A percentile compares a stretch with the other conserved stretches of the same genome.
These are phyloP conservation scores for Backusella mclennaniae DNA, from an alignment of 192 early-diverging fungal species.

Conservation along the genomic window DNA sequence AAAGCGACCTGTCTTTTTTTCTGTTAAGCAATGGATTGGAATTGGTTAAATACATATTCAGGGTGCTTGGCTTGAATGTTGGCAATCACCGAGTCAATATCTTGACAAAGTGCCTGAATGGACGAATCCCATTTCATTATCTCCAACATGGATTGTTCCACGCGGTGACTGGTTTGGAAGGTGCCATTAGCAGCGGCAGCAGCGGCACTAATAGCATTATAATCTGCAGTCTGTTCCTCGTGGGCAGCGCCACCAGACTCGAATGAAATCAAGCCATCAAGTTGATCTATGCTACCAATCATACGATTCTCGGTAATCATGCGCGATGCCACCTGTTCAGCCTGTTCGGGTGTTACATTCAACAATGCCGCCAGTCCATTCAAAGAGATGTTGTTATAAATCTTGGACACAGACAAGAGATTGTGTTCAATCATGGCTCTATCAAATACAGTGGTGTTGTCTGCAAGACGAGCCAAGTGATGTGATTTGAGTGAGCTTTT, in stretches of 20 bases:
- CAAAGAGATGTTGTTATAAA: slow-evolving; percentile 93
- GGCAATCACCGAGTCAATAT: slow-evolving; percentile 54
- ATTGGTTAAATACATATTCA: slow-evolving; percentile 24
- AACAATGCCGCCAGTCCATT: slow-evolving; percentile 79
- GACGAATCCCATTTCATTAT: slow-evolving; percentile 55
- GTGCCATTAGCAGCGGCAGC: slow-evolving; percentile 27
- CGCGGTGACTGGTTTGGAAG: slow-evolving; percentile 19
- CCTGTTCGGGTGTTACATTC: slow-evolving; percentile 73
- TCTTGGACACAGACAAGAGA: slow-evolving; percentile 78
- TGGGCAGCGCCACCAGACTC: slow-evolving; percentile 49
- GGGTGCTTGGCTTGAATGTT: slow-evolving; percentile 53
- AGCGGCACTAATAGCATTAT: slow-evolving; percentile 29
- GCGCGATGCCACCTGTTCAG: slow-evolving; percentile 78
- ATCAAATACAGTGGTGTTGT: slow-evolving; percentile 81
- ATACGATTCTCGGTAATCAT: slow-evolving; percentile 93
- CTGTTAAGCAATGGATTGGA: slow-evolving; percentile 11
- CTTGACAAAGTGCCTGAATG: slow-evolving; percentile 57
- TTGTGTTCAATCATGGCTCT: slow-evolving; percentile 97
- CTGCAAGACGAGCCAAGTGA: slow-evolving; percentile 72
- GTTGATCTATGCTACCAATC: slow-evolving; percentile 90
- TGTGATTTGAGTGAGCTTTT: slow-evolving; percentile 68
- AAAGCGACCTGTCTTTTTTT: background rate
- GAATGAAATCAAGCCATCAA: slow-evolving; percentile 84
- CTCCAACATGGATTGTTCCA: slow-evolving; percentile 40
- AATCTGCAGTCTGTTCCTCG: slow-evolving; percentile 18